Conservation (phyloP, 192 early-diverging fungal genomes). For the Podila clonocystis region DNA sequence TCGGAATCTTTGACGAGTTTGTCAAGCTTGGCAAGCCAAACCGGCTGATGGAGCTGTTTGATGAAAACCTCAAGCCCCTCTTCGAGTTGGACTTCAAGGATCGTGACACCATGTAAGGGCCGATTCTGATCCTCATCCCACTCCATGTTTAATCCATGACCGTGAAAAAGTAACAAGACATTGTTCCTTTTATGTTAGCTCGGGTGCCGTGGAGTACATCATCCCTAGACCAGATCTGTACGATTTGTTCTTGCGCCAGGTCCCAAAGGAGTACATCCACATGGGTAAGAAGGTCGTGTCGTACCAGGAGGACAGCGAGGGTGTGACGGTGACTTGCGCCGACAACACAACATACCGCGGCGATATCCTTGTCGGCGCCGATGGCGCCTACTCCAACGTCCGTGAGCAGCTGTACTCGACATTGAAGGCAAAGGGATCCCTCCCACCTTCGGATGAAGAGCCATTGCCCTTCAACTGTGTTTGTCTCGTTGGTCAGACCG, state of each 20-base stretch:
- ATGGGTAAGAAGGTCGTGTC: neutral
- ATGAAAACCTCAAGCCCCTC: neutral
- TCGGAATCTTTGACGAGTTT: neutral
- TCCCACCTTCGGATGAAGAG: neutral
- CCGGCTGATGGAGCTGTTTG: neutral
- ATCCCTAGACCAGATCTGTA: neutral
- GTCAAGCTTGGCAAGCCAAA: neutral
- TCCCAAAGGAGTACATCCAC: neutral
- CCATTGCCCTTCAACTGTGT: neutral
- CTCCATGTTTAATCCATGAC: neutral
- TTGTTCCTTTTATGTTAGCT: neutral
- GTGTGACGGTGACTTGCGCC: neutral
- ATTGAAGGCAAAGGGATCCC: neutral
- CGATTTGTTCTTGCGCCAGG: neutral
- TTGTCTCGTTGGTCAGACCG: constrained; percentile 2
- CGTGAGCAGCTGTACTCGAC: neutral
- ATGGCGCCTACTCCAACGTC: neutral
- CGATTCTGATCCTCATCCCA: neutral
- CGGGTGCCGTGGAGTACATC: constrained; percentile 2
- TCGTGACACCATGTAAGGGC: neutral
- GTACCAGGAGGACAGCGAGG: neutral
- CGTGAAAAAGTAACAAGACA: neutral
- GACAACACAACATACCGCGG: neutral
- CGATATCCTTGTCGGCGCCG: constrained; percentile 6
- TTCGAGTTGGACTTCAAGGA: neutral